phyloP scores from a whole-genome alignment of 2,329 filamentous ascomycete genomes.

The Diaporthe velutina region DNA sequence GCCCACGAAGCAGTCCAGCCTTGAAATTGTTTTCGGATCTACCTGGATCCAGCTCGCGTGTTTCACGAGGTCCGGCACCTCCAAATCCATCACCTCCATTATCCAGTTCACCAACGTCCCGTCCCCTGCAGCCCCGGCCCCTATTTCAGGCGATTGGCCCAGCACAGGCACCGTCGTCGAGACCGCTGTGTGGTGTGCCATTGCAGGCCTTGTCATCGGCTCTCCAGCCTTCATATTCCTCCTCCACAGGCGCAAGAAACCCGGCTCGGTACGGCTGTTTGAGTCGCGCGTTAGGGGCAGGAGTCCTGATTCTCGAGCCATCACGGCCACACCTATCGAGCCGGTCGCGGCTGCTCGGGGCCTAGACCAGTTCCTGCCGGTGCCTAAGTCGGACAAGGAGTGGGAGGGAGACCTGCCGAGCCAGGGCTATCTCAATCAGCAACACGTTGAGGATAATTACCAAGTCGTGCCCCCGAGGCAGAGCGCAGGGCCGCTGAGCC shows the following conservation, averaged over 20 bases:
- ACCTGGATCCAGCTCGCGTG: not conserved
- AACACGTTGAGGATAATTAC: slow-evolving; percentile 57
- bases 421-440: slow-evolving; percentile 51
- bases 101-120: not conserved
- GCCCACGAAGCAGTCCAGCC: not conserved
- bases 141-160: slow-evolving; percentile 28
- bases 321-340: slow-evolving; percentile 34
- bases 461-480: slow-evolving; percentile 45
- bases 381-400: slow-evolving; percentile 52
- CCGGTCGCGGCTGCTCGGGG: slow-evolving; percentile 27
- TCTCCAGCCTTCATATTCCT: slow-evolving; percentile 46
- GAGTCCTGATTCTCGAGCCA: slow-evolving; percentile 20
- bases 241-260: slow-evolving; percentile 41
- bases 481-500: slow-evolving; percentile 42
- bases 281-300: not conserved
- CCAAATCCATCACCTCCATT: not conserved
- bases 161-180: slow-evolving; percentile 45
- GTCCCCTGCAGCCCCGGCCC: not conserved
- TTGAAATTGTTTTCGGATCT: not conserved
- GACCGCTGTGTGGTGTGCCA: slow-evolving; percentile 47
- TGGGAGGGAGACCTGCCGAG: slow-evolving; percentile 50
- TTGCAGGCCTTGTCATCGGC: slow-evolving; percentile 47
- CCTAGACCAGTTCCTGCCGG: slow-evolving; percentile 53
- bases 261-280: not conserved
- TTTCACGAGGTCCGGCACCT: not conserved